Evolutionary conservation across 495 filamentous ascomycete genomes (phyloP).

Genomic region (Rhypophila decipiens): DNA sequence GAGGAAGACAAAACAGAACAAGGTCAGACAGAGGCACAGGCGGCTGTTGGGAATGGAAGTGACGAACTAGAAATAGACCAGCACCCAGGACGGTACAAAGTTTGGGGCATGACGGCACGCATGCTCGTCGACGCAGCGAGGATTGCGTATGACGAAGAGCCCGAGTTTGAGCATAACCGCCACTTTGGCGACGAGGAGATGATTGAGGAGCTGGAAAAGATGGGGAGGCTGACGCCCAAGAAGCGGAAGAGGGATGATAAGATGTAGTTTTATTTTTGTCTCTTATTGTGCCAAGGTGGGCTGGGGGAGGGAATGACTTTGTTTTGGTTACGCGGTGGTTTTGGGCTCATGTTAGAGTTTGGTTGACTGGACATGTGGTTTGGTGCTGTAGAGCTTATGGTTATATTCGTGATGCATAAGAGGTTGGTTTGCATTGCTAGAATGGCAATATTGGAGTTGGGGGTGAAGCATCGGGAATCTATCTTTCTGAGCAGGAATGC

Average conservation of each 20-base stretch:
- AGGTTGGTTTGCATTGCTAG: too few relatives aligned
- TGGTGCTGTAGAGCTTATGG: too few relatives aligned
- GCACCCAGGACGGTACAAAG: slow-evolving; percentile 56
- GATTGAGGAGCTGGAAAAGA: slow-evolving; percentile 53
- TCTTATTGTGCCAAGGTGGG: too few relatives aligned
- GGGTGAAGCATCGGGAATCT: too few relatives aligned
- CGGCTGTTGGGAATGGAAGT: background rate
- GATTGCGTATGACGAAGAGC: slow-evolving; percentile 71
- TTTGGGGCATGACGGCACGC: slow-evolving; percentile 89
- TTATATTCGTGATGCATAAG: too few relatives aligned
- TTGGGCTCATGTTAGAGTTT: too few relatives aligned
- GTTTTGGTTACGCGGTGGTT: too few relatives aligned
- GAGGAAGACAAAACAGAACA: slow-evolving; percentile 18
- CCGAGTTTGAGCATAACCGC: slow-evolving; percentile 77
- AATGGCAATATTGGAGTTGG: too few relatives aligned
- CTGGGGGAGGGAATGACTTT: too few relatives aligned
- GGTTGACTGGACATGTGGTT: too few relatives aligned
- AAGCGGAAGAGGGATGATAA: slow-evolving; percentile 47
- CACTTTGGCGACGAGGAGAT: slow-evolving; percentile 75
- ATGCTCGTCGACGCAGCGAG: slow-evolving; percentile 82
- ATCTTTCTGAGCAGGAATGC: too few relatives aligned
- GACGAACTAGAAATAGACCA: slow-evolving; percentile 28
- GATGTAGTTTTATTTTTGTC: slow-evolving; percentile 40
- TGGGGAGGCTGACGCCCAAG: slow-evolving; percentile 56
- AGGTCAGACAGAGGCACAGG: background rate